A percentile compares a stretch with the other conserved stretches of the same genome.
Evolutionary conservation across 208 protist species (phyloP).

Genomic region (Trichomonas tenax): DNA sequence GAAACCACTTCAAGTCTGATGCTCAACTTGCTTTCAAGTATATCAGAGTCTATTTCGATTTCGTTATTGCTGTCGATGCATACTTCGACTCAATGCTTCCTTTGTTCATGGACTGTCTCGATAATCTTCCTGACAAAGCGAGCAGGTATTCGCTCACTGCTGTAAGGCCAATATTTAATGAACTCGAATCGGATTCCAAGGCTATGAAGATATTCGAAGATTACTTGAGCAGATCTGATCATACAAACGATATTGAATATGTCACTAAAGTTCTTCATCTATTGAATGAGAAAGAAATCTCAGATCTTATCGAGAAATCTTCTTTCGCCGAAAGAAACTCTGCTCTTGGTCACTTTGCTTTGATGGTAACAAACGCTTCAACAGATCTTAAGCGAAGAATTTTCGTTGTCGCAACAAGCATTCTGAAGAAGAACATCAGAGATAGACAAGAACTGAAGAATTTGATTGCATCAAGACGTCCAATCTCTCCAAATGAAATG

Average conservation of each 20-base stretch:
- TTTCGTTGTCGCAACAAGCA: neutral
- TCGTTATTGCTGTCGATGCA: neutral
- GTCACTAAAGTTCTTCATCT: neutral
- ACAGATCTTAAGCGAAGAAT: neutral
- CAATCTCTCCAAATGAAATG: neutral
- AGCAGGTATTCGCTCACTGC: neutral
- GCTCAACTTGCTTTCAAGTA: neutral
- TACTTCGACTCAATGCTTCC: conserved; percentile 3
- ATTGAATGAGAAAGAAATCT: neutral
- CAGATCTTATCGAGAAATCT: neutral
- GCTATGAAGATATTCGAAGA: neutral
- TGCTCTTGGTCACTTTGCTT: neutral
- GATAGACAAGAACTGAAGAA: neutral
- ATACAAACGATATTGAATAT: neutral
- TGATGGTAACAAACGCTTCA: neutral
- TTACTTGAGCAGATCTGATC: neutral
- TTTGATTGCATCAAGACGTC: neutral
- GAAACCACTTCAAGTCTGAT: neutral
- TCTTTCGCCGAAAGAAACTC: neutral
- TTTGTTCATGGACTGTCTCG: neutral
- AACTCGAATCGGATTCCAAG: neutral
- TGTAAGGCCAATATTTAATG: neutral
- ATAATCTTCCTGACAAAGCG: neutral
- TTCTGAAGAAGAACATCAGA: neutral
- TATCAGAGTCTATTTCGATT: neutral